Evolutionary conservation across 2,329 filamentous ascomycete species (phyloP), one percentile per base, ranked within the genome.

Genomic region (Colletotrichum neosansevieriae): DNA sequence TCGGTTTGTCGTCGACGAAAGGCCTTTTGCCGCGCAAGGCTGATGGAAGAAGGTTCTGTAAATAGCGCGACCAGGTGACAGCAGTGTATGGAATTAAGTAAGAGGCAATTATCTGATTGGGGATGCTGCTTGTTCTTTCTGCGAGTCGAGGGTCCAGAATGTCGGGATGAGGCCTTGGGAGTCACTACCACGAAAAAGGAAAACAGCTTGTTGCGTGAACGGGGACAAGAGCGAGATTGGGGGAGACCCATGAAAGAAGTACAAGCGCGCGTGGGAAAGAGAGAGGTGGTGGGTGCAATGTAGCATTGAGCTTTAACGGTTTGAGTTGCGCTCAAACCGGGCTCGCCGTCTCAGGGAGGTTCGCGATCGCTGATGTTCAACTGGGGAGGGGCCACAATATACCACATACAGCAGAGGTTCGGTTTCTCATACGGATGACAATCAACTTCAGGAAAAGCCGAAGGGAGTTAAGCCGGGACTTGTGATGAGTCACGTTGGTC

Each of bases 271-370:
- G 50, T 40, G 32, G 17, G 3, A 58, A 24, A 24, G 45, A 5
- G 45, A 17, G 32, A 24, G n/a, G 7, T 38, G 38, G 49, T 45
- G 65, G 65, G 19, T 40, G 34, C 59, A 57, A 64, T 47, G 58
- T 59, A 65, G 66, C 66, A 69, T 69, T 69, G 66, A 69, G 61
- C 61, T 56, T 34, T 60, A 69, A 56, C 61, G 47, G 61, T 69
- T 69, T 69, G 61, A 66, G 66, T 69, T 69, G 61, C 34, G 62
- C 66, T 69, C 66, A 69, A 69, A 69, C 61, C 61, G 62, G 54
- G 66, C 15, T 69, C 42, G 49, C 49, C 61, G 66, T 69, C 66
- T 69, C 66, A 69, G 61, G 54, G 66, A 69, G 54, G 66, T 69
- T 65, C 57, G 56, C n/a, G 58, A 61, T 53, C 34, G 58, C 47